phyloP scores from a whole-genome alignment of 179 eudicot genomes.

The Spergularia azorica region DNA sequence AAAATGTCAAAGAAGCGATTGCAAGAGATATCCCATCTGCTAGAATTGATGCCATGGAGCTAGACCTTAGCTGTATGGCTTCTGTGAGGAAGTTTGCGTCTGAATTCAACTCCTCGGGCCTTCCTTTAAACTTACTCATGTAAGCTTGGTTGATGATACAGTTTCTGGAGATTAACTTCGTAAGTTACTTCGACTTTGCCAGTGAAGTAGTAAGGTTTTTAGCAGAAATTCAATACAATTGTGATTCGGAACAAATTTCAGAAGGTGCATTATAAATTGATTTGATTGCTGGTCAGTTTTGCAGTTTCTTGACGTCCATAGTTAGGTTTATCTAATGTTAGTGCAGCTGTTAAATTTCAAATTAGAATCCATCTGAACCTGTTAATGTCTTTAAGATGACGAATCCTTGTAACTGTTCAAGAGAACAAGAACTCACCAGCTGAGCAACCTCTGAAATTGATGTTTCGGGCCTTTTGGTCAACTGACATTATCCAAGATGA shows the following conservation, averaged over 20 bases:
- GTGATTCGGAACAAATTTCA: neutral
- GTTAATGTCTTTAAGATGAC: too few relatives aligned
- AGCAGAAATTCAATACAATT: neutral
- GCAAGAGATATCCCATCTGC: constrained; percentile 53
- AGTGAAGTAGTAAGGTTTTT: too few relatives aligned
- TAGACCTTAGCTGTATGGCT: constrained; percentile 69
- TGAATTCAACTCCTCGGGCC: constrained; percentile 52
- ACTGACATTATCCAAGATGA: neutral
- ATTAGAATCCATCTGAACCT: too few relatives aligned
- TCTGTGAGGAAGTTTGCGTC: constrained; percentile 62
- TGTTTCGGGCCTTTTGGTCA: neutral
- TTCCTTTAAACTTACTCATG: constrained; percentile 83
- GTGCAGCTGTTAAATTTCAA: too few relatives aligned
- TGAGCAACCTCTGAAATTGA: too few relatives aligned
- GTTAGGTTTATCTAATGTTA: too few relatives aligned
- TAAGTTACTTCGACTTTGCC: neutral
- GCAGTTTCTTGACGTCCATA: too few relatives aligned
- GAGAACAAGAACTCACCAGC: too few relatives aligned
- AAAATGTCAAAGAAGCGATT: constrained; percentile 50
- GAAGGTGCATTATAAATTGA: neutral
- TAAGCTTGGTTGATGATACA: constrained; percentile 39
- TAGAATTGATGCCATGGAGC: constrained; percentile 57
- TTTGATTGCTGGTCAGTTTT: too few relatives aligned
- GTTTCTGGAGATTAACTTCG: too few relatives aligned
- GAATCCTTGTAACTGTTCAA: too few relatives aligned